A percentile compares a stretch with the other conserved stretches of the same genome.
Evolutionary conservation across 2,329 filamentous ascomycete genomes (phyloP).

Genomic region (Epichloe aotearoae): DNA sequence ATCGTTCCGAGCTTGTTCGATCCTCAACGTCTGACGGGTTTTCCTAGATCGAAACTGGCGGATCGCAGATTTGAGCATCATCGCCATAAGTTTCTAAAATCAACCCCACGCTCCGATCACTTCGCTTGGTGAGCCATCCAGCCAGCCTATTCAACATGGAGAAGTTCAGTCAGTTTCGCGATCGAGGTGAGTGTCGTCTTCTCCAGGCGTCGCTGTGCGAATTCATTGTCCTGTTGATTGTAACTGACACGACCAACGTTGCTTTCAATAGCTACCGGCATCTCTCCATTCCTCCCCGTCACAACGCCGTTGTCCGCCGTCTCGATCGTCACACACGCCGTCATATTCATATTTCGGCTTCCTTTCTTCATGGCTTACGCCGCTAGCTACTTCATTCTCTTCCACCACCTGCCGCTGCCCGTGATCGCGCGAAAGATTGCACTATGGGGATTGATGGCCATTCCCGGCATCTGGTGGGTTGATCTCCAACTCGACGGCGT

Average conservation of each 20-base stretch:
- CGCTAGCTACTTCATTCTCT: constrained; percentile 60
- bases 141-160: constrained; percentile 50
- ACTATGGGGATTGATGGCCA: constrained; percentile 74
- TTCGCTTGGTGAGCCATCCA: not conserved
- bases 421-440: constrained; percentile 61
- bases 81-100: too few species aligned
- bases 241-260: not conserved
- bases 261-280: constrained; percentile 61
- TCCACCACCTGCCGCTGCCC: constrained; percentile 66
- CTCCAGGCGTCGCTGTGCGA: not conserved
- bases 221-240: not conserved
- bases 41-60: too few species aligned
- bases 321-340: constrained; percentile 49
- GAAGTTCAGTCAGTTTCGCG: constrained; percentile 87
- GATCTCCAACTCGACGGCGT: constrained; percentile 97
- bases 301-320: constrained; percentile 50
- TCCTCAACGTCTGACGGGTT: too few species aligned
- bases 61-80: too few species aligned
- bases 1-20: too few species aligned
- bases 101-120: not conserved
- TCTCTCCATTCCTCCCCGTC: constrained; percentile 87
- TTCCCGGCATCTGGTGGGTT: constrained; percentile 95
- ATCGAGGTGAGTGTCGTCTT: constrained; percentile 49
- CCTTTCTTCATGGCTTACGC: constrained; percentile 60
- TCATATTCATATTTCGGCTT: constrained; percentile 70